Conservation (phyloP, 495 filamentous ascomycete species). For the Cercophora sp. region DNA sequence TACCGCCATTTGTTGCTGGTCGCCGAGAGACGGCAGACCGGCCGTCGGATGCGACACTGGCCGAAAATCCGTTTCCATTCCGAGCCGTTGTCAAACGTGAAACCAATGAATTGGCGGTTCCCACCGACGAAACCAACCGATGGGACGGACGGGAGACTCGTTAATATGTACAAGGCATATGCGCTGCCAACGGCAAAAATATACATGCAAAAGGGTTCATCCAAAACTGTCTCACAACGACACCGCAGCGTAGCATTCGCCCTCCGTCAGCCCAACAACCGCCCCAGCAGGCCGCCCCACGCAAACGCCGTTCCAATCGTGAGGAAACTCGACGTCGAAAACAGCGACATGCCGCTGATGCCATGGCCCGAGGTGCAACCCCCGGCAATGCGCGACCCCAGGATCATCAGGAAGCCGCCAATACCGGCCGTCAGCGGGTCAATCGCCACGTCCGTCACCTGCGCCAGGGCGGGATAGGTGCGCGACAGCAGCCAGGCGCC, state of each 20-base stretch:
- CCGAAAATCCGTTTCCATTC: too few species aligned
- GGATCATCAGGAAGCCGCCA: slow-evolving; percentile 48
- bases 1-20: too few species aligned
- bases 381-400: slow-evolving; percentile 52
- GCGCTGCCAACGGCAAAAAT: too few species aligned
- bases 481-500: slow-evolving; percentile 36
- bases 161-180: too few species aligned
- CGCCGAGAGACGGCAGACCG: too few species aligned
- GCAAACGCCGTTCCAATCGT: slow-evolving; percentile 48
- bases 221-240: too few species aligned
- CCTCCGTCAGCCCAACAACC: slow-evolving; percentile 14
- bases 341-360: slow-evolving; percentile 50
- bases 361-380: slow-evolving; percentile 60
- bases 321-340: slow-evolving; percentile 50
- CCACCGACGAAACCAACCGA: too few species aligned
- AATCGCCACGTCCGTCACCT: slow-evolving; percentile 18
- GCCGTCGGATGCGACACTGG: too few species aligned
- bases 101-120: too few species aligned
- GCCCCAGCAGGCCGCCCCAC: slow-evolving; percentile 33
- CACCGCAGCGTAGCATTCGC: background rate
- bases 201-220: too few species aligned
- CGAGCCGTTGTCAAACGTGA: too few species aligned
- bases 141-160: too few species aligned
- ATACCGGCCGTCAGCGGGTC: slow-evolving; percentile 33
- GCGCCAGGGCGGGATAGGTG: slow-evolving; percentile 24